A percentile compares a stretch with the other conserved stretches of the same genome.
phyloP scores from a whole-genome alignment of 1,284 basidiomycete genomes.

The Volvariella surrecta region DNA sequence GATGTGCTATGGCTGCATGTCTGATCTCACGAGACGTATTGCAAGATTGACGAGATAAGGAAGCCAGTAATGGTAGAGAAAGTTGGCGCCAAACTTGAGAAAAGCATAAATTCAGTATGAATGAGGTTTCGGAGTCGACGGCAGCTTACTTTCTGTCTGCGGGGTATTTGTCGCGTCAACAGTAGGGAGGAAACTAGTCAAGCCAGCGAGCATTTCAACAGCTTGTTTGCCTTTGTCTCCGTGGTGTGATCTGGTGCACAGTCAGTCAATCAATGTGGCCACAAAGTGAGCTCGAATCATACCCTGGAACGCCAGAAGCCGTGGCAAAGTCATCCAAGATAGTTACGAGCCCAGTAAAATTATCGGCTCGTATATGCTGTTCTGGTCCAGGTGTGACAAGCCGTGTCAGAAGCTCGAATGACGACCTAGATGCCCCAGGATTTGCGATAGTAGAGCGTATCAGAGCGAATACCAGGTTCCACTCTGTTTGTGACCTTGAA shows the following conservation, averaged over 20 bases:
- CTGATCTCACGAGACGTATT: slow-evolving; percentile 84
- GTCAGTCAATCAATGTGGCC: slow-evolving; percentile 9
- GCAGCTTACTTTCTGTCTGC: too few species aligned
- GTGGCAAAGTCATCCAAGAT: slow-evolving; percentile 86
- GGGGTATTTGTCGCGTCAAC: not conserved
- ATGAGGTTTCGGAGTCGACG: too few species aligned
- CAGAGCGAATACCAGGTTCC: slow-evolving; percentile 90
- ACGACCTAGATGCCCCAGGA: slow-evolving; percentile 80
- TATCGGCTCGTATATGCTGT: slow-evolving; percentile 66
- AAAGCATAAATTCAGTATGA: too few species aligned
- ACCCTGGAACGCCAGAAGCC: slow-evolving; percentile 47
- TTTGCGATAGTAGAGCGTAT: slow-evolving; percentile 81
- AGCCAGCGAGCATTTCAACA: slow-evolving; percentile 70
- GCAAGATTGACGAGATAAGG: slow-evolving; percentile 79
- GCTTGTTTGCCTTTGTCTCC: slow-evolving; percentile 79
- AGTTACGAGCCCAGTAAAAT: slow-evolving; percentile 74
- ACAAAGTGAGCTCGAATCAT: not conserved
- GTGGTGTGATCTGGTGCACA: slow-evolving; percentile 51
- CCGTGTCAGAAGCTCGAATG: slow-evolving; percentile 68
- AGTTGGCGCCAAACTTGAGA: slow-evolving; percentile 72
- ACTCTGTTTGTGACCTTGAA: slow-evolving; percentile 83
- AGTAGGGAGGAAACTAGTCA: slow-evolving; percentile 54
- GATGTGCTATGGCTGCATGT: slow-evolving; percentile 73
- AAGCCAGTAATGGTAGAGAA: slow-evolving; percentile 73
- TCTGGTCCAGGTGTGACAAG: slow-evolving; percentile 53